Conservation (phyloP, 1,284 basidiomycete genomes). For the Paramarasmius palmivorus region DNA sequence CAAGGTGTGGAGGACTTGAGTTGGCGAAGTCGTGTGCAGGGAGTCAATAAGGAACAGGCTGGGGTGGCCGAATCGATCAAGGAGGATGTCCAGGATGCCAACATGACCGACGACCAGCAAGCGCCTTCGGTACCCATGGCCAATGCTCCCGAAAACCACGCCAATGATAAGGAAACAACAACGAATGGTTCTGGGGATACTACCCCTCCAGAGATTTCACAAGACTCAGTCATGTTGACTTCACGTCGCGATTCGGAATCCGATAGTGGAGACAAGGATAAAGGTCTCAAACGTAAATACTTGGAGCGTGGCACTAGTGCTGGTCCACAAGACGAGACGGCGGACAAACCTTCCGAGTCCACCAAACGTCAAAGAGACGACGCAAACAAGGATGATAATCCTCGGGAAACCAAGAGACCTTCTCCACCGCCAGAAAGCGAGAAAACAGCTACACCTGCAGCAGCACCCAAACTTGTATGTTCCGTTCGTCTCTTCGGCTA, state of each 20-base stretch:
- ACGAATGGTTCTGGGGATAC: conserved; percentile 5
- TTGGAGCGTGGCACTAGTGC: conserved; percentile 55
- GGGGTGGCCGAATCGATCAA: conserved; percentile 21
- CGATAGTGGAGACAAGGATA: conserved; percentile 50
- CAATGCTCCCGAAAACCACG: not conserved
- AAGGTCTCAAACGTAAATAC: conserved; percentile 66
- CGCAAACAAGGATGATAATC: conserved; percentile 54
- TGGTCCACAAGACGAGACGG: conserved; percentile 44
- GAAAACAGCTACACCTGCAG: conserved; percentile 15
- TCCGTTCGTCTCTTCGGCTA: conserved; percentile 45
- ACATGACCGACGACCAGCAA: conserved; percentile 10
- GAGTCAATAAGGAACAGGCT: conserved; percentile 29
- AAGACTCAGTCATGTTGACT: not conserved
- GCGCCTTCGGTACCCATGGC: no score
- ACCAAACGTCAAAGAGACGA: conserved; percentile 57
- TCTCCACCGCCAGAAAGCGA: conserved; percentile 66
- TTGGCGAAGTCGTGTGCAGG: conserved; percentile 51
- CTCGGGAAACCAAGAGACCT: conserved; percentile 60
- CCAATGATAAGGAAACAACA: conserved; percentile 9
- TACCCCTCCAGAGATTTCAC: not conserved
- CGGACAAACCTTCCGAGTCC: conserved; percentile 29
- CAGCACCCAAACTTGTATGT: conserved; percentile 34
- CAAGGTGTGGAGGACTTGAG: conserved; percentile 74
- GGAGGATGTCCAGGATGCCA: conserved; percentile 8
- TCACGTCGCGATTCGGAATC: conserved; percentile 30